Conservation (phyloP, 805 yeast species). For the Komagataella pseudopastoris region DNA sequence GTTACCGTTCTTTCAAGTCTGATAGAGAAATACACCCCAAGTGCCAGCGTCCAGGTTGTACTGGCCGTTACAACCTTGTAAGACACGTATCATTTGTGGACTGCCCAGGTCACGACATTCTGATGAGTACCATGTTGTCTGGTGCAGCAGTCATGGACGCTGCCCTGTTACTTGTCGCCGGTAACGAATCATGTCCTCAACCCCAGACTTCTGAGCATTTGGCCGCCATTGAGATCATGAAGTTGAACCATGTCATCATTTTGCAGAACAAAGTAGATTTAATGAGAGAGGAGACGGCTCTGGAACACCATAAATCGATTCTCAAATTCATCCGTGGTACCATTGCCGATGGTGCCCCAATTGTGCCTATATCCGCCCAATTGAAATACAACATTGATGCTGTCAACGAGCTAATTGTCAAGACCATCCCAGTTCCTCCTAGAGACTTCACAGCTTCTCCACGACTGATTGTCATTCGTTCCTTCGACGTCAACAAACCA, state of each 20-base stretch:
- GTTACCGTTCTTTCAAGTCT: constrained; percentile 88
- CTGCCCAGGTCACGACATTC: constrained; percentile 99
- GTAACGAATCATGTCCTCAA: constrained; percentile 98
- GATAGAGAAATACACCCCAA: constrained; percentile 92
- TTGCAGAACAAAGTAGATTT: constrained; percentile 96
- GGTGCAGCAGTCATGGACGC: constrained; percentile 99
- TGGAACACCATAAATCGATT: constrained; percentile 90
- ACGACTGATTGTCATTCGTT: constrained; percentile 90
- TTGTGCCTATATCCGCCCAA: constrained; percentile 97
- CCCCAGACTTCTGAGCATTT: constrained; percentile 99
- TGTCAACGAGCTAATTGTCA: constrained; percentile 91
- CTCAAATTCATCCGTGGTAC: constrained; percentile 92
- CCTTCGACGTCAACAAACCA: constrained; percentile 97
- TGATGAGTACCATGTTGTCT: constrained; percentile 99
- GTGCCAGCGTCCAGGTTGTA: constrained; percentile 78
- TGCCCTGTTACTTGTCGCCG: constrained; percentile 89
- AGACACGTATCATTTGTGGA: constrained; percentile 98
- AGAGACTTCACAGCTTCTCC: constrained; percentile 94
- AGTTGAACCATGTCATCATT: constrained; percentile 89
- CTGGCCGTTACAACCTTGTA: constrained; percentile 77
- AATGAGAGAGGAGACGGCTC: constrained; percentile 94
- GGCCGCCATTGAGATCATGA: constrained; percentile 99
- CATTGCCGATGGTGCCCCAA: constrained; percentile 98
- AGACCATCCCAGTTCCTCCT: constrained; percentile 89
- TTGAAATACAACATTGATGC: constrained; percentile 97